These are phyloP conservation scores for Skeletonema marinoi DNA, from an alignment of 108 stramenopile genomes.

Conservation along the genomic window DNA sequence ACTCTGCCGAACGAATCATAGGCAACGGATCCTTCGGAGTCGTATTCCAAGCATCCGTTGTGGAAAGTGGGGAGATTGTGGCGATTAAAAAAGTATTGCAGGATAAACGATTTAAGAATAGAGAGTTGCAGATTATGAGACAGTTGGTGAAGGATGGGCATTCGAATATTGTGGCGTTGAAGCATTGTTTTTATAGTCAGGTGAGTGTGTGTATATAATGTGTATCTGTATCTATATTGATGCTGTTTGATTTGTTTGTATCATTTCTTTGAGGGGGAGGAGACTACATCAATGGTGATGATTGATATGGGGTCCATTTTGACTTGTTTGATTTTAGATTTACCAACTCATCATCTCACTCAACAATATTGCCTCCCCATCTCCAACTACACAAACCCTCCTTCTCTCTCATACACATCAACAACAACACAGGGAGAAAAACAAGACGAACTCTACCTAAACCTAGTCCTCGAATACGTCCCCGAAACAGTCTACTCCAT, in stretches of 20 bases:
- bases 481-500: constrained; percentile 98
- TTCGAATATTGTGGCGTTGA: constrained; percentile 94
- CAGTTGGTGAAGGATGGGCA: constrained; percentile 94
- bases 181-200: constrained; percentile 97
- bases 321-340: no score
- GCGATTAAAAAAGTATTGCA: constrained; percentile 98
- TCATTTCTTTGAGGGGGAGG: neutral
- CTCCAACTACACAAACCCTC: neutral
- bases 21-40: constrained; percentile 99
- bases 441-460: constrained; percentile 95
- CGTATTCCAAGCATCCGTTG: constrained; percentile 96
- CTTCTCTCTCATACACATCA: neutral
- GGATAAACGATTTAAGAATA: constrained; percentile 98
- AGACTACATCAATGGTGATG: no score
- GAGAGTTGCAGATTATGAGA: constrained; percentile 98
- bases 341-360: no score
- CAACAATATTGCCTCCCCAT: no score
- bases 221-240: no score
- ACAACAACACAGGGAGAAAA: constrained; percentile 71
- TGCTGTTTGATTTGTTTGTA: no score
- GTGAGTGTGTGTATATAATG: constrained; percentile 37
- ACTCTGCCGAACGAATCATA: constrained; percentile 96
- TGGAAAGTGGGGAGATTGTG: constrained; percentile 94
- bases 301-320: no score
- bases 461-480: constrained; percentile 97